Evolutionary conservation across 202 grass and related monocot species (phyloP).

Genomic region (Setaria viridis): DNA sequence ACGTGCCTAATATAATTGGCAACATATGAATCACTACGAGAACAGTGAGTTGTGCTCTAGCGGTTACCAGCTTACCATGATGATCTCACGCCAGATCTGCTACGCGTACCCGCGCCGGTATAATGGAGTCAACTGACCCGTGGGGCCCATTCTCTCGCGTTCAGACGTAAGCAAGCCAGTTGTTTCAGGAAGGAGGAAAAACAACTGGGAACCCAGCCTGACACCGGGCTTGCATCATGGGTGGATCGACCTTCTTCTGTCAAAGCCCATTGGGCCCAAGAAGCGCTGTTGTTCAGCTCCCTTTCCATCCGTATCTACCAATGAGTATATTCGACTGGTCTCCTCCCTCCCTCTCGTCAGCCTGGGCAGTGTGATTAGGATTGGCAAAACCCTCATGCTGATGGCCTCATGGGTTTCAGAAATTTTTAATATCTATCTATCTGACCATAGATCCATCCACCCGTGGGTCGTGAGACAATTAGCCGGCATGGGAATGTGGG

Average conservation of each 20-base stretch:
- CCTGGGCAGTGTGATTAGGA: background rate
- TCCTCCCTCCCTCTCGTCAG: too few species aligned
- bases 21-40: background rate
- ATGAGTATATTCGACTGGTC: too few species aligned
- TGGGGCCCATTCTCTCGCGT: background rate
- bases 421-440: background rate
- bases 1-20: background rate
- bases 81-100: background rate
- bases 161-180: background rate
- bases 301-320: background rate
- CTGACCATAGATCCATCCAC: background rate
- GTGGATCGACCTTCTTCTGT: background rate
- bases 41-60: background rate
- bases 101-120: background rate
- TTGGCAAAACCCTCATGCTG: background rate
- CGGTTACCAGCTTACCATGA: background rate
- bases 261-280: slow-evolving; percentile 10
- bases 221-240: background rate
- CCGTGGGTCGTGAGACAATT: background rate
- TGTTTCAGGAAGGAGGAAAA: background rate
- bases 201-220: background rate
- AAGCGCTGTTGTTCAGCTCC: background rate
- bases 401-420: background rate
- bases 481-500: background rate
- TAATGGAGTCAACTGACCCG: background rate